These are phyloP conservation scores for Venturia carpophila DNA, from an alignment of 2,329 filamentous ascomycete species.

Conservation along the genomic window DNA sequence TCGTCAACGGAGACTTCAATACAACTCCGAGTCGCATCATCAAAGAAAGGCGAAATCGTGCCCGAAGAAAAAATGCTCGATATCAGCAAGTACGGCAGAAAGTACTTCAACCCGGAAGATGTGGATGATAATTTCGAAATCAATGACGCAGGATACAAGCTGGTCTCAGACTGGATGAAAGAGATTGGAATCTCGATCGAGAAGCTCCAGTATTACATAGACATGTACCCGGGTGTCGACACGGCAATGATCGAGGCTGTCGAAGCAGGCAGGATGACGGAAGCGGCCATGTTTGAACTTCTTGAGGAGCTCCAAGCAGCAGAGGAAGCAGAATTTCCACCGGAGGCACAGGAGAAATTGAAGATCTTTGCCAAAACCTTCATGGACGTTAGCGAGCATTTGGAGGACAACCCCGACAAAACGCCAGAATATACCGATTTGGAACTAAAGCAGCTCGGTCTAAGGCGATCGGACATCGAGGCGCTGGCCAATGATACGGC, in stretches of 20 bases:
- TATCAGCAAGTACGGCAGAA: not conserved
- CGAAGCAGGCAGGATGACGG: not conserved
- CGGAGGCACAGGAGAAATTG: conserved; percentile 6
- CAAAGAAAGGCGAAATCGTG: conserved; percentile 1
- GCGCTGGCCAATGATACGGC: not conserved
- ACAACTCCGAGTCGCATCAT: not conserved
- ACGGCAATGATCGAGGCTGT: conserved; percentile 9
- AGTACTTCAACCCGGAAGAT: conserved; percentile 2
- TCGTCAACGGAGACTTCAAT: not conserved
- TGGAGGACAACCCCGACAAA: not conserved
- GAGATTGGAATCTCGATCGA: not conserved
- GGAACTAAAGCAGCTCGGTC: conserved; percentile 7
- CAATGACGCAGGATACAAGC: not conserved
- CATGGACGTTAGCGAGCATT: not conserved
- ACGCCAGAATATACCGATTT: not conserved
- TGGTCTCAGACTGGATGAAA: not conserved
- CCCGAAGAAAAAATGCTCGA: not conserved
- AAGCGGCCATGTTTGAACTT: conserved; percentile 2
- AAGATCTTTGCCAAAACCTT: not conserved
- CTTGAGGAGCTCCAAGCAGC: not conserved
- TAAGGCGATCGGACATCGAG: conserved; percentile 14
- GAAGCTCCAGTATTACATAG: conserved; percentile 11
- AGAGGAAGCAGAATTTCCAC: conserved; percentile 5
- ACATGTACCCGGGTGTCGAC: conserved; percentile 14
- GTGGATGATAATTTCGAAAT: conserved; percentile 6